Evolutionary conservation across 306 rosid species (phyloP).

Genomic region (Citrullus amarus): DNA sequence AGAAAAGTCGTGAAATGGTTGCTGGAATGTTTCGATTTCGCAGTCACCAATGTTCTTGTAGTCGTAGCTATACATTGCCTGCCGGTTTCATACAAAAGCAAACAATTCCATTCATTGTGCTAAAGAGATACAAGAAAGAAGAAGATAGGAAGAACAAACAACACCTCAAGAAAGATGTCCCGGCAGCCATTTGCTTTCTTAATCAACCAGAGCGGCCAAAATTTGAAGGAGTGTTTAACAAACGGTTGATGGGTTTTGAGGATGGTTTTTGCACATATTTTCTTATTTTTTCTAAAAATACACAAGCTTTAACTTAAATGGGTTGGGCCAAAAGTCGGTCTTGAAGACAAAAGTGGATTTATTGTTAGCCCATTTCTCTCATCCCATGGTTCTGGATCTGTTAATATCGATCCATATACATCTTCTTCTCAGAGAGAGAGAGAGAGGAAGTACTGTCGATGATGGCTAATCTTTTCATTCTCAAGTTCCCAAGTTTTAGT

Average conservation of each 20-base stretch:
- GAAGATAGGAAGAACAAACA: not conserved
- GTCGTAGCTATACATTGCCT: conserved; percentile 37
- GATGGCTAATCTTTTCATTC: conserved; percentile 57
- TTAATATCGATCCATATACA: not conserved
- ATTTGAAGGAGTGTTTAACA: not conserved
- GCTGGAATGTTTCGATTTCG: conserved; percentile 28
- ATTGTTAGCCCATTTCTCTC: not conserved
- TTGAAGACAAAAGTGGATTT: not conserved
- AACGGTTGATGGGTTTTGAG: not conserved
- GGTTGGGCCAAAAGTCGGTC: not conserved
- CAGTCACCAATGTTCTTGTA: conserved; percentile 33
- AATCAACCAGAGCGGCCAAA: not conserved
- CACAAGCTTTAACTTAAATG: not conserved
- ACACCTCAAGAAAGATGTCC: conserved; percentile 37
- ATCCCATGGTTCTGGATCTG: not conserved
- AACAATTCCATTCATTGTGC: not conserved
- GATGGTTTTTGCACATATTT: no score
- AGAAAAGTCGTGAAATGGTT: conserved; percentile 21
- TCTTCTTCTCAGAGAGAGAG: not conserved
- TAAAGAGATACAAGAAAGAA: not conserved
- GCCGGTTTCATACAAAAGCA: conserved; percentile 6
- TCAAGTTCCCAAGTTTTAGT: conserved; percentile 40
- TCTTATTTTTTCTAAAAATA: no score
- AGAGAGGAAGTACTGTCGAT: not conserved
- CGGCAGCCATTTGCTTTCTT: conserved; percentile 28